These are phyloP conservation scores for Aspergillus egyptiacus DNA, from an alignment of 495 filamentous ascomycete species.

Conservation along the genomic window DNA sequence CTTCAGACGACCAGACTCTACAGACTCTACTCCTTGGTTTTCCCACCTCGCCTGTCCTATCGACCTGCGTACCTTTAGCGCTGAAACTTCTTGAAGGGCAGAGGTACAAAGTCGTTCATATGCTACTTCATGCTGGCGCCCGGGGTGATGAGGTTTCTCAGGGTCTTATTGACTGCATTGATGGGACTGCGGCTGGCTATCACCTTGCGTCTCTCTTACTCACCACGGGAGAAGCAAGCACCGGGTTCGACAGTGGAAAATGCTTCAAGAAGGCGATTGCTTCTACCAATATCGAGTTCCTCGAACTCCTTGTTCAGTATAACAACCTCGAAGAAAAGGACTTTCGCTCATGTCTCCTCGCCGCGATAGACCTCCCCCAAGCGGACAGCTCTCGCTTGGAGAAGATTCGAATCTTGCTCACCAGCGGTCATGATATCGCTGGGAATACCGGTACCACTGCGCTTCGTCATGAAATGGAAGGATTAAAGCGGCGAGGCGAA, in stretches of 20 bases:
- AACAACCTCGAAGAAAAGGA: slow-evolving; percentile 5
- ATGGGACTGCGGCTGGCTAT: not conserved
- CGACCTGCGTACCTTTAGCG: not conserved
- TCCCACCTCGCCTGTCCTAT: not conserved
- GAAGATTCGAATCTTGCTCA: slow-evolving; percentile 9
- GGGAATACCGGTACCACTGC: slow-evolving; percentile 4
- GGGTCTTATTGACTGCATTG: slow-evolving; percentile 6
- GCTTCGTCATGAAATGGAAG: slow-evolving; percentile 11
- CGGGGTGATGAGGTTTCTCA: slow-evolving; percentile 6
- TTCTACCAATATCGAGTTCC: not conserved
- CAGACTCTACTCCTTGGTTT: slow-evolving; percentile 8
- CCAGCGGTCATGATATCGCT: not conserved
- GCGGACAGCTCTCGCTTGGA: slow-evolving; percentile 5
- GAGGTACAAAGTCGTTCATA: slow-evolving; percentile 4
- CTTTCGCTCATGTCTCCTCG: slow-evolving; percentile 7
- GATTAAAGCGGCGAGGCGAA: slow-evolving; percentile 4
- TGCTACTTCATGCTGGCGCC: slow-evolving; percentile 5
- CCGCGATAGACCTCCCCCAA: slow-evolving; percentile 3
- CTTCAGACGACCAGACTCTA: not conserved
- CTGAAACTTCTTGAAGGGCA: not conserved
- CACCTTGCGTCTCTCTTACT: slow-evolving; percentile 3
- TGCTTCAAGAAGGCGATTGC: slow-evolving; percentile 7
- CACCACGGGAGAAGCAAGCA: slow-evolving; percentile 1
- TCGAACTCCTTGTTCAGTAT: slow-evolving; percentile 7
- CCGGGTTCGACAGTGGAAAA: slow-evolving; percentile 1